Percentiles rank a stretch among this genome's conserved stretches.
Conservation (phyloP, 257 asterid genomes). For the Thymus mandschuricus region DNA sequence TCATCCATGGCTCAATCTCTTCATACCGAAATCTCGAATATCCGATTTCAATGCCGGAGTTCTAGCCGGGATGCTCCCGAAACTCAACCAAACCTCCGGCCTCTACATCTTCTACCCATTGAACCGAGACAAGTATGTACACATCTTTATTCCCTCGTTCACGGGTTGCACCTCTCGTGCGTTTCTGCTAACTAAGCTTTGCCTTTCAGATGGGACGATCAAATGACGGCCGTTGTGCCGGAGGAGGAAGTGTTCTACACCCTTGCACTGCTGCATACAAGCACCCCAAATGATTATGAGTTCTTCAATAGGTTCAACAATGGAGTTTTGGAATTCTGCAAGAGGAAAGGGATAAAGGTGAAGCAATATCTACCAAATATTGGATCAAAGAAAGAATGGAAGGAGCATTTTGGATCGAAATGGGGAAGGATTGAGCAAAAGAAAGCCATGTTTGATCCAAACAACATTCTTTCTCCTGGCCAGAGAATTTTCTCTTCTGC, state of each 20-base stretch:
- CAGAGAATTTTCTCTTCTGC: slow-evolving; percentile 13
- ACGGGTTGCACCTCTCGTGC: too few species aligned
- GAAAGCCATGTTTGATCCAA: slow-evolving; percentile 20
- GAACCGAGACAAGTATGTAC: slow-evolving; percentile 43
- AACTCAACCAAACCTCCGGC: slow-evolving; percentile 42
- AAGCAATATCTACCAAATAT: slow-evolving; percentile 51
- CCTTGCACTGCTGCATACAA: slow-evolving; percentile 36
- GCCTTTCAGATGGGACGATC: slow-evolving; percentile 40
- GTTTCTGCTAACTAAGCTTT: too few species aligned
- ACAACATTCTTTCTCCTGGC: slow-evolving; percentile 13
- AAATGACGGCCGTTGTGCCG: slow-evolving; percentile 44
- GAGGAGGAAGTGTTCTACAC: slow-evolving; percentile 48
- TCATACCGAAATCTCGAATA: slow-evolving; percentile 69
- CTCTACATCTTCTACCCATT: slow-evolving; percentile 69
- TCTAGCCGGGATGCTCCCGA: slow-evolving; percentile 52
- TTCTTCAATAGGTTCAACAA: slow-evolving; percentile 37
- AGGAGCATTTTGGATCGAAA: slow-evolving; percentile 4
- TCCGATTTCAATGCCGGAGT: slow-evolving; percentile 62
- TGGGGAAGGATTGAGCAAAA: background rate
- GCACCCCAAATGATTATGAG: slow-evolving; percentile 8
- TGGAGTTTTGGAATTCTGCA: slow-evolving; percentile 35
- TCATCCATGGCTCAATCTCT: slow-evolving; percentile 87
- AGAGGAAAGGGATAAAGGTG: slow-evolving; percentile 36
- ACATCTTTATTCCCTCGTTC: too few species aligned
- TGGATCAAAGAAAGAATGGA: slow-evolving; percentile 1